Evolutionary conservation across 108 stramenopile species (phyloP).

Genomic region (Halocafeteria seosinensis): DNA sequence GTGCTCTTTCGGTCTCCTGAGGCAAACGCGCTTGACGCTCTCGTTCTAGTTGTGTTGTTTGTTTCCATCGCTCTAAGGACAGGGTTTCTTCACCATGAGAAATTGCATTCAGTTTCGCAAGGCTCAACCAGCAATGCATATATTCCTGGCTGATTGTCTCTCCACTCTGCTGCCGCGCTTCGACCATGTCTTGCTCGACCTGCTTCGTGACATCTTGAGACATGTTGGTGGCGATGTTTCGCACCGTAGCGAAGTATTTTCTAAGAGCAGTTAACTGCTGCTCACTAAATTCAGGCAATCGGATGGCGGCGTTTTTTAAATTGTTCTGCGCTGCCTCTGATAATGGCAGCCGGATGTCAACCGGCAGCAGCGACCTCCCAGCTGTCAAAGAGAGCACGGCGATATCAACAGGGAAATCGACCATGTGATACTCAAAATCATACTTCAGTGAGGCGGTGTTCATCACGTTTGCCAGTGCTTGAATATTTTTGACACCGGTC

Average conservation of each 20-base stretch:
- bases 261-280: background rate
- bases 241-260: background rate
- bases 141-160: background rate
- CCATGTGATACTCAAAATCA: background rate
- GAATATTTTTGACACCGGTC: slow-evolving; percentile 1
- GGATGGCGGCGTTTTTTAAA: background rate
- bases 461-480: background rate
- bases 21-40: too few relatives aligned
- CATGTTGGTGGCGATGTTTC: background rate
- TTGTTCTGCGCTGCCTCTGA: too few relatives aligned
- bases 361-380: background rate
- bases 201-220: background rate
- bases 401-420: background rate
- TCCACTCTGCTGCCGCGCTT: background rate
- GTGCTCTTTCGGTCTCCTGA: too few relatives aligned
- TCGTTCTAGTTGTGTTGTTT: background rate
- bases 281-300: background rate
- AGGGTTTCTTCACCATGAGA: background rate
- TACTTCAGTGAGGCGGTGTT: background rate
- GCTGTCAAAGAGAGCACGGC: background rate
- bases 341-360: background rate
- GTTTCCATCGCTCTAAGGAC: background rate
- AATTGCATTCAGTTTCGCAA: background rate
- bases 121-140: background rate
- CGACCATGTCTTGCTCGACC: background rate